Evolutionary conservation across 768 basidiomycete genomes (phyloP), one percentile per base, ranked within the genome.

Genomic region (Omphalotus guepiniiformis): DNA sequence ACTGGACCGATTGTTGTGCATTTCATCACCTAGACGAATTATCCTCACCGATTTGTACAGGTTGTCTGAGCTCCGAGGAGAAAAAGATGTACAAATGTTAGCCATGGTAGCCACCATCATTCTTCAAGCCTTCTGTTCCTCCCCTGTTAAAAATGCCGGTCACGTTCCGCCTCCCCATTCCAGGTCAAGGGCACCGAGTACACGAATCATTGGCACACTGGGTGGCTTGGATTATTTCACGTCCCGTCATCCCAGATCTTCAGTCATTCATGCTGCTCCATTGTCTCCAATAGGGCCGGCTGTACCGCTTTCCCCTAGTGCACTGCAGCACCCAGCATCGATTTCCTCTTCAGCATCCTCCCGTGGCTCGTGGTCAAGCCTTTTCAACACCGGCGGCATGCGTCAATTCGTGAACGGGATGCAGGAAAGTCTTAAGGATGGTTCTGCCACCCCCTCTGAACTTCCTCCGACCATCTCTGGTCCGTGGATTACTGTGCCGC

Each of bases 11-110:
- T 48, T 83, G 82, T 25, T 15, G n/a, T 18, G 3, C 22, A 27
- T 11, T 42, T 39, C 4, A 35, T 3, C 28, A n/a, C n/a, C 2
- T 29, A 9, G 19, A 7, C 1, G 0, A 16, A 25, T 18, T 27
- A 22, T n/a, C 23, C 37, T 34, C 16, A 11, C 19, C 12, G 25
- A 29, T 19, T 23, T 6, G 25, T 5, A 16, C 37, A 81, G 80
- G 52, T 71, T 78, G 28, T 48, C 53, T 3, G 70, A 77, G 48
- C 64, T 77, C 25, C 62, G 67, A 12, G 55, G 52, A 6, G 70
- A 67, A 27, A 88, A 79, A 56, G 88, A 93, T 55, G 61, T 91
- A 1, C 88, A 92, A 56, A 83, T 89, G 82, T 70, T 93, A 13
- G 88, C 86, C 0, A 89, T 93, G 79, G 51, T 89, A 3, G 72